Evolutionary conservation across 306 rosid species (phyloP), one percentile per base, ranked within the genome.

Genomic region (Benincasa hispida): DNA sequence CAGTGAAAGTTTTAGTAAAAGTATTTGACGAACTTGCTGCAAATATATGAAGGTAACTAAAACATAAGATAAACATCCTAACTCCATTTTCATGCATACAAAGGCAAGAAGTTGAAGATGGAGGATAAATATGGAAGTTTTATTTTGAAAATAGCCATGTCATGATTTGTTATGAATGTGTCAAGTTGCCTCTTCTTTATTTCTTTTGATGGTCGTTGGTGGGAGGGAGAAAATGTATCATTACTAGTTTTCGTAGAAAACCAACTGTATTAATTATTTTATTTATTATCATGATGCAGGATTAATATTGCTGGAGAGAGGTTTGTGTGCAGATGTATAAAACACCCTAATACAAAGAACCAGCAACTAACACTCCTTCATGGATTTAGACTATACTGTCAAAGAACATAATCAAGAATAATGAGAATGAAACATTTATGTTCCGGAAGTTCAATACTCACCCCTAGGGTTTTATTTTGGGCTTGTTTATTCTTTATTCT

Each of bases 11-110:
- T 87, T 89, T 94, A 0, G 93, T 87, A 78, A 81, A 91, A 15
- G 87, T 74, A 83, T 94, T 91, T 69, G 88, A 94, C 19, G 98
- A 90, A 87, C 98, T 94, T 28, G 87, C 98, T 94, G 93, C 88
- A 89, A 50, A 79, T 77, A 74, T 68, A 83, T 57, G 53, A 81
- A 79, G 72, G 76, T 50, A 70, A 35, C 39, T 74, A 69, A 83
- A 77, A 83, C 73, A 74, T 68, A 77, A 62, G 68, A 27, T 47
- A 32, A 77, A 72, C 24, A 60, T 63, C 5, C 17, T 1, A 45
- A 3, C 51, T 10, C 51, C 51, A 45, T 45, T 45, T n/a, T 45
- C 51, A 45, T 45, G 18, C 67, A 77, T 41, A 37, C 68, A 35
- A 75, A 50, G 21, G 17, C 28, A 30, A 69, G 21, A 61, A 68